Percentiles rank a stretch among this genome's conserved stretches.
phyloP scores from a whole-genome alignment of 257 asterid genomes.

The Solanum habrochaites region DNA sequence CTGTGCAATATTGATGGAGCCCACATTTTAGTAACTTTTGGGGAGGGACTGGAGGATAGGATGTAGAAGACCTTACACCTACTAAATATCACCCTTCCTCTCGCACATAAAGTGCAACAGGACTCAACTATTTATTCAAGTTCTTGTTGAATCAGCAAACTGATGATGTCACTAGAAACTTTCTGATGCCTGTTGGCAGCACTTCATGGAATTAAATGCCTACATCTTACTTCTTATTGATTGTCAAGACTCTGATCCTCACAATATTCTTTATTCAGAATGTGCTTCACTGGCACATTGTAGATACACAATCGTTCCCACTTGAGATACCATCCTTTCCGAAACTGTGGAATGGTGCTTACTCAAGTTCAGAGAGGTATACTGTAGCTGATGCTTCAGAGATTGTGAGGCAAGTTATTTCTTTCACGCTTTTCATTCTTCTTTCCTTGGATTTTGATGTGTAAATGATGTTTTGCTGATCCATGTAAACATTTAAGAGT shows the following conservation, averaged over 20 bases:
- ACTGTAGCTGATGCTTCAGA: constrained; percentile 69
- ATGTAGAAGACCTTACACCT: background rate
- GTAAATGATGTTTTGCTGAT: background rate
- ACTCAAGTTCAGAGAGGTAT: constrained; percentile 55
- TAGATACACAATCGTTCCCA: constrained; percentile 89
- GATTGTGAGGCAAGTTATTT: constrained; percentile 62
- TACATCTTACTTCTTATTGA: background rate
- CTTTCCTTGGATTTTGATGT: background rate
- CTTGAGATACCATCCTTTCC: constrained; percentile 87
- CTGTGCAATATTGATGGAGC: background rate
- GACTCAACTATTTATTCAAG: background rate
- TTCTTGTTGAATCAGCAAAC: background rate
- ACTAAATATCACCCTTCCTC: background rate
- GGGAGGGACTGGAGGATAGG: background rate
- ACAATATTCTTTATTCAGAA: constrained; percentile 31
- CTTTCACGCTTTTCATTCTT: background rate
- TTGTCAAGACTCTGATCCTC: background rate
- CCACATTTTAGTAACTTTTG: background rate
- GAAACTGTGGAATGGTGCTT: constrained; percentile 80
- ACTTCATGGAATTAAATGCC: background rate
- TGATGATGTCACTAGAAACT: background rate
- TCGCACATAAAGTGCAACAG: background rate
- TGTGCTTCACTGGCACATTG: constrained; percentile 98
- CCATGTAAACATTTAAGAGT: background rate
- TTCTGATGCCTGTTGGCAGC: background rate